Evolutionary conservation across 768 basidiomycete species (phyloP).

Genomic region (Ephemerocybe angulata): DNA sequence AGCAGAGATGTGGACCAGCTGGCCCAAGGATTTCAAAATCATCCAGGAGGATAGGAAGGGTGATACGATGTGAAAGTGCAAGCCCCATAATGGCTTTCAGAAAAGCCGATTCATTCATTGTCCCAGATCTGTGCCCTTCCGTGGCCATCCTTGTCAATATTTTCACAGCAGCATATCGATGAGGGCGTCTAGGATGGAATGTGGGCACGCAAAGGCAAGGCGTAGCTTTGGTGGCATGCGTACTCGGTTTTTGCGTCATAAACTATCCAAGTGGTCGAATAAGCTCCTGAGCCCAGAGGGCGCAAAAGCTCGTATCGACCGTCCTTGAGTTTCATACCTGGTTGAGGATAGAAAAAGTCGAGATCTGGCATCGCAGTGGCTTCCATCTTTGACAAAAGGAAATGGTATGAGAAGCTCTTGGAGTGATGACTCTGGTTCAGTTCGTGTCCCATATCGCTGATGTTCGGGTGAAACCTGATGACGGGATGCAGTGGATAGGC

Average conservation of each 20-base stretch:
- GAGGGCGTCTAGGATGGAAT: neutral
- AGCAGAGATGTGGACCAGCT: constrained; percentile 12
- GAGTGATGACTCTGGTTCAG: too few relatives aligned
- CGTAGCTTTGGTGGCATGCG: neutral
- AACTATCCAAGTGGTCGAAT: neutral
- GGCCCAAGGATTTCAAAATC: constrained; percentile 5
- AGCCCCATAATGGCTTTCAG: neutral
- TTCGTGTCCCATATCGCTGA: too few relatives aligned
- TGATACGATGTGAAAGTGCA: neutral
- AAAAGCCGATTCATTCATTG: neutral
- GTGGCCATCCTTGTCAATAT: neutral
- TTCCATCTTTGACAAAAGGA: too few relatives aligned
- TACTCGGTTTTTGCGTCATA: neutral
- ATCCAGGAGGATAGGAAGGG: neutral
- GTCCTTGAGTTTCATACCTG: neutral
- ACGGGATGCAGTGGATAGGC: too few relatives aligned
- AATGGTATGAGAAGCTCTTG: too few relatives aligned
- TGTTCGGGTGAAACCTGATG: too few relatives aligned
- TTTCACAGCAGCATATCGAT: neutral
- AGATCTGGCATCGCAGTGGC: neutral
- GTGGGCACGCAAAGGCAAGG: neutral
- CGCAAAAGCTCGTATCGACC: neutral
- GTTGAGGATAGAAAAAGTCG: neutral
- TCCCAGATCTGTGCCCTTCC: neutral
- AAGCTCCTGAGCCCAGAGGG: neutral